Base-by-base conservation (phyloP, 768 basidiomycete genomes). In the Brasilioporus rufonigricans region DNA sequence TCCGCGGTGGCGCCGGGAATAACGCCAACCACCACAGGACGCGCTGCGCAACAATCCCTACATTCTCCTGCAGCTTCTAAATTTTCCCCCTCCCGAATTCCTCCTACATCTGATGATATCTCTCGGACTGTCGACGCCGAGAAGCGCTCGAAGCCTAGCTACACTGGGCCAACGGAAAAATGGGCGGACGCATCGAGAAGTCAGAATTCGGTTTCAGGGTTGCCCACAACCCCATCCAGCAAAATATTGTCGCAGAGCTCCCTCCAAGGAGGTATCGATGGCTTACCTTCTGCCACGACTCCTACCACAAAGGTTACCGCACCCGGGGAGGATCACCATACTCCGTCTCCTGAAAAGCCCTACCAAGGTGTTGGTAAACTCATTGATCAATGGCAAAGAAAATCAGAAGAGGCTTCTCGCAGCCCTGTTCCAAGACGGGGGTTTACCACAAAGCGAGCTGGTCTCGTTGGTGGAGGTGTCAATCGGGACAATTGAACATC, bases 321-420 rank as follows among this genome's bases (percentile, higher is more conserved):
- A 36, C 36, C 56, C n/a, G 69, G 61, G 36, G 69, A 70, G 35
- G 64, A 72, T 14, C 46, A 52, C 21, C 77, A 79, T 14, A 77
- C 87, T 14, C 75, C 87, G 6, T 86, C 88, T 10, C 87, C 89
- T 9, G 91, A 93, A 65, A 78, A 79, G 51, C 86, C 88, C 31
- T 93, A 86, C 68, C 85, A 84, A 64, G 91, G 91, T 35, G 91
- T 93, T 41, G 86, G 89, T 27, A 89, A 80, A 71, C 76, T 93
- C 33, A 93, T 93, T 59, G 89, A 91, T 65, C 83, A 92, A 65
- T 93, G 91, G 91, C 89, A 93, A 69, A 83, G 82, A 54, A 92
- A 87, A 72, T 83, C 86, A 18, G 87, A 86, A 59, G 83, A 82
- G 35, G 64, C 71, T 45, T 56, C 74, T 24, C 75, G 68, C 24